Evolutionary conservation across 1,139 yeast species (phyloP), one percentile per base, ranked within the genome.

Genomic region (Zygoascus sp.): DNA sequence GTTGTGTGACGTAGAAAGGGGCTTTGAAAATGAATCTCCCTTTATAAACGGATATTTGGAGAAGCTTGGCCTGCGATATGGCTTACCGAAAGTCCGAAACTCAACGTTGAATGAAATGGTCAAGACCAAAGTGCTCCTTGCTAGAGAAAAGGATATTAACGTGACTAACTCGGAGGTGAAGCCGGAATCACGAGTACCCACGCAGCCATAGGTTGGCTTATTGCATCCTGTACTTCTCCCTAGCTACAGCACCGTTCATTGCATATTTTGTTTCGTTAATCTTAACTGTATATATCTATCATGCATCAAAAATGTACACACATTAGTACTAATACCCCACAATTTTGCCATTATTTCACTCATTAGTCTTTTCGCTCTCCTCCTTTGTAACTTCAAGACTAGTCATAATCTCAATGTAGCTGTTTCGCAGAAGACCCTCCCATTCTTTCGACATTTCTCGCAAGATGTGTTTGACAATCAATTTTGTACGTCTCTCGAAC

Each of bases 11-110:
- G 74, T 84, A 1, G 63, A 77, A 40, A 39, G 46, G 3, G 69
- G 79, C 46, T 73, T 80, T 53, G 72, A 70, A 21, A 83, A 95
- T 0, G 98, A 90, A 61, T 76, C 90, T 25, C 83, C 82, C 50
- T 83, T 76, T 63, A 81, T 90, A 50, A 90, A 88, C 60, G 96
- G 95, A 2, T 81, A 77, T 58, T 71, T 89, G 13, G 76, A 73
- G 5, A 61, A 58, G 11, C 65, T 81, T 49, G 95, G 85, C 0
- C 55, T 60, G 19, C 63, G 67, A 44, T 69, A 72, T 52, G 60
- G 64, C 1, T 53, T 73, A 1, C 57, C 67, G 2, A 71, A 81
- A 1, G 74, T 74, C 1, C 64, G 72, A 40, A 84, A 84, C 63
- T 60, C 61, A 39, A 60, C 73, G 57, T 60, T 85, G 43, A 58